phyloP scores from a whole-genome alignment of 176 grass and related monocot species.

The Puya raimondii region DNA sequence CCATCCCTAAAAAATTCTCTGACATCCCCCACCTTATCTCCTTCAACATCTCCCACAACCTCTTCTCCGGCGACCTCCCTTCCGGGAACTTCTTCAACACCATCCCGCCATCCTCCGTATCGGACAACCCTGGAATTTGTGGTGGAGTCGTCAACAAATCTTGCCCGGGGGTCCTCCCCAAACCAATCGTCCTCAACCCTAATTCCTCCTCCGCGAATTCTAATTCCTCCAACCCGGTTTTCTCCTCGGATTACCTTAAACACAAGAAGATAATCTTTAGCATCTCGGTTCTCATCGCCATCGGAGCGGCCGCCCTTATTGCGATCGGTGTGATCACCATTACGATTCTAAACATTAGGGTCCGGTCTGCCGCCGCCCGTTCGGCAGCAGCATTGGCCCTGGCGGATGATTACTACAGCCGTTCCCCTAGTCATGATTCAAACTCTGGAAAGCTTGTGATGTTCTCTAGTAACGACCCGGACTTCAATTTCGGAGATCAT shows the following conservation, averaged over 20 bases:
- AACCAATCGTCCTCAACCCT: conserved; percentile 91
- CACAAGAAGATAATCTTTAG: conserved; percentile 96
- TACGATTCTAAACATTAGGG: conserved; percentile 61
- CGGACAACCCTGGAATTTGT: conserved; percentile 62
- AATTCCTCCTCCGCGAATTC: conserved; percentile 52
- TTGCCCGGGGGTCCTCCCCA: conserved; percentile 57
- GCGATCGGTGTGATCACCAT: conserved; percentile 66
- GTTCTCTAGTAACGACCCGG: conserved; percentile 74
- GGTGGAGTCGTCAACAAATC: conserved; percentile 54
- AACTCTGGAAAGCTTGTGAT: conserved; percentile 84
- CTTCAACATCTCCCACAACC: conserved; percentile 85
- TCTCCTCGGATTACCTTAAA: conserved; percentile 29
- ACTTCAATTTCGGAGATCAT: conserved; percentile 69
- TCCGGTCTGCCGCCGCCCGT: conserved; percentile 31
- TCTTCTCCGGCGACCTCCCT: conserved; percentile 67
- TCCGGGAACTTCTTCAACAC: conserved; percentile 63
- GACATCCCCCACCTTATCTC: conserved; percentile 39
- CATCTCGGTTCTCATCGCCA: conserved; percentile 84
- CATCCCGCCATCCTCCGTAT: conserved; percentile 42
- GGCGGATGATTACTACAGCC: conserved; percentile 70
- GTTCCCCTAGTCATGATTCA: conserved; percentile 65
- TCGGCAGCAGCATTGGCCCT: conserved; percentile 37
- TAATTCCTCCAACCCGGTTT: conserved; percentile 23
- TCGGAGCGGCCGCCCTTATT: conserved; percentile 59
- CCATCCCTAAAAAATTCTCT: conserved; percentile 49